Conservation (phyloP, 2,329 filamentous ascomycete species). For the Alternaria metachromatica region DNA sequence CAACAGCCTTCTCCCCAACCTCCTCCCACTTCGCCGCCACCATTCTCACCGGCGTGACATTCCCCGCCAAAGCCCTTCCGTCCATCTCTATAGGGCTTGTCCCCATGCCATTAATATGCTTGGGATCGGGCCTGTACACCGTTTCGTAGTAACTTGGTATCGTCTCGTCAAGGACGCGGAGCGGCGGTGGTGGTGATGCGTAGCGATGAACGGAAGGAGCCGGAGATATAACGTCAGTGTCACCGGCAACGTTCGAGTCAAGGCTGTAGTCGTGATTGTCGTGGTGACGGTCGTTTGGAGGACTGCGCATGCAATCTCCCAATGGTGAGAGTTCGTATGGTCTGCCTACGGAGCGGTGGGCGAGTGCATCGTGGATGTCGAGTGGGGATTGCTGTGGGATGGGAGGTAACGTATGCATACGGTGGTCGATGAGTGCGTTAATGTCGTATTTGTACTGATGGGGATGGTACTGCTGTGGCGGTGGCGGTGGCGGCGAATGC, state of each 20-base stretch:
- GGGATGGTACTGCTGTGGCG: background rate
- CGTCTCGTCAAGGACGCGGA: background rate
- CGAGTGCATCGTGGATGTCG: background rate
- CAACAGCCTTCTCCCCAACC: background rate
- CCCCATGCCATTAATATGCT: background rate
- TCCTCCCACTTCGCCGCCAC: background rate
- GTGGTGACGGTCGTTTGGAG: background rate
- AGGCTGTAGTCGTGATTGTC: background rate
- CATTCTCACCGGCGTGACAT: background rate
- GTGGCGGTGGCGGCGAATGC: background rate
- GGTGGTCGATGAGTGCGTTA: background rate
- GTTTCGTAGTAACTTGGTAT: constrained; percentile 11
- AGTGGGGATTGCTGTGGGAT: background rate
- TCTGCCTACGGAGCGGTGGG: background rate
- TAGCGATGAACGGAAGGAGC: background rate
- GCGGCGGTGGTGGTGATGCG: background rate
- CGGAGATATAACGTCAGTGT: background rate
- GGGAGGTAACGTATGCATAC: background rate
- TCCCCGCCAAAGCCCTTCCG: background rate
- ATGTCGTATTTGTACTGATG: constrained; percentile 3
- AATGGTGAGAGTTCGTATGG: constrained; percentile 1
- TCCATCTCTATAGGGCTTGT: background rate
- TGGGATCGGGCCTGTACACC: background rate
- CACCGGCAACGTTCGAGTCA: background rate
- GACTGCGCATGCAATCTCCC: background rate